Conservation (phyloP, 371 early-diverging fungal genomes). For the Mortierella polycephala region DNA sequence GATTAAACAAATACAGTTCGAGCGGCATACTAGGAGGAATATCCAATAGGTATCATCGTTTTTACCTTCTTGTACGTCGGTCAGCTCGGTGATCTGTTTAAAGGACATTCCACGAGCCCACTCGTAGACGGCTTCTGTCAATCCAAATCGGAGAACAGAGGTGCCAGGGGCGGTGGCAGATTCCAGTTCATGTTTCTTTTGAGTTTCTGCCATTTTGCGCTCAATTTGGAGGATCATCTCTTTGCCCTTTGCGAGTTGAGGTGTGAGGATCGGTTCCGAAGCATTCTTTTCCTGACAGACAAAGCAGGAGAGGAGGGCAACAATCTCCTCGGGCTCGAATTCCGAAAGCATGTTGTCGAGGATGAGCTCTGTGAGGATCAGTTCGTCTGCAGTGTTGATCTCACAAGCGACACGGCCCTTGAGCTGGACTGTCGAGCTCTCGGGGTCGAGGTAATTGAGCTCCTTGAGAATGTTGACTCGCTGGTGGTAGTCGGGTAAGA, state of each 20-base stretch:
- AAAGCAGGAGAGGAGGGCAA: conserved; percentile 95
- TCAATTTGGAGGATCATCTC: conserved; percentile 73
- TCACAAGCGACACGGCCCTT: conserved; percentile 99
- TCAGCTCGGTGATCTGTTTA: conserved; percentile 92
- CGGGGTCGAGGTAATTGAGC: conserved; percentile 82
- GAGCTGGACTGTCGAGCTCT: conserved; percentile 86
- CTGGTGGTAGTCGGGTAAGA: conserved; percentile 93
- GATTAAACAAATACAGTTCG: not conserved
- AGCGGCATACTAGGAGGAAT: not conserved
- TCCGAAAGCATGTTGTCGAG: conserved; percentile 95
- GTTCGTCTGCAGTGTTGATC: conserved; percentile 95
- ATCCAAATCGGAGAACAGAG: conserved; percentile 76
- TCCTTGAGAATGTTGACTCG: conserved; percentile 84
- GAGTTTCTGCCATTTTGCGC: conserved; percentile 76
- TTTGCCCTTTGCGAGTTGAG: conserved; percentile 61
- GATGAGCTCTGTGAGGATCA: conserved; percentile 97
- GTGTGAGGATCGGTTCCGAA: conserved; percentile 33
- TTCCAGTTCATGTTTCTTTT: conserved; percentile 78
- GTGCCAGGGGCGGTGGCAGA: conserved; percentile 35
- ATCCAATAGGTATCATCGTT: not conserved
- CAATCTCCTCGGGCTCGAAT: conserved; percentile 93
- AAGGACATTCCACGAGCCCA: conserved; percentile 98
- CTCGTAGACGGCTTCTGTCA: conserved; percentile 98
- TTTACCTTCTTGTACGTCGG: conserved; percentile 94
- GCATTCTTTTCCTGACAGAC: conserved; percentile 93